phyloP scores from a whole-genome alignment of 768 basidiomycete species.

The Astraeus odoratus region DNA sequence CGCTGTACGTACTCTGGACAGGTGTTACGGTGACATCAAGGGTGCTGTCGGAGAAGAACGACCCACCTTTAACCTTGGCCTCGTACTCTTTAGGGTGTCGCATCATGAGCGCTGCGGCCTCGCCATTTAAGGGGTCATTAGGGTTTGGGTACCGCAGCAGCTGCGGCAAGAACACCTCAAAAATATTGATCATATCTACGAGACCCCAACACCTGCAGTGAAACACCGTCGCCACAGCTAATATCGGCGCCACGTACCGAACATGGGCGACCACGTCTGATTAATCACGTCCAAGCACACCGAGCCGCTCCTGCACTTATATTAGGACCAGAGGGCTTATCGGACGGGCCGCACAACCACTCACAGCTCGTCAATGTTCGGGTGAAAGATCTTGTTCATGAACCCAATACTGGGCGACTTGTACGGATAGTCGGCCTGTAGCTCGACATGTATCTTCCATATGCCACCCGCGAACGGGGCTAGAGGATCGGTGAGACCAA shows the following conservation, averaged over 20 bases:
- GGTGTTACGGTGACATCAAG: conserved; percentile 3
- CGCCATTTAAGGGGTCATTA: conserved; percentile 95
- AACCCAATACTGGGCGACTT: conserved; percentile 99
- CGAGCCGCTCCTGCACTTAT: conserved; percentile 75
- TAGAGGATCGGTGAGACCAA: conserved; percentile 24
- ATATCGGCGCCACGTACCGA: conserved; percentile 54
- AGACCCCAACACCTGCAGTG: background rate
- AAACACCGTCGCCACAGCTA: background rate
- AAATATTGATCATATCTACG: conserved; percentile 98
- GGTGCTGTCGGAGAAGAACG: background rate
- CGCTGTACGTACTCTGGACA: conserved; percentile 88
- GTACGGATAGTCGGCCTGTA: conserved; percentile 98
- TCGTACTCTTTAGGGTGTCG: conserved; percentile 96
- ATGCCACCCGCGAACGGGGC: conserved; percentile 97
- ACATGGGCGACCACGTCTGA: conserved; percentile 99
- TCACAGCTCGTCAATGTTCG: conserved; percentile 97
- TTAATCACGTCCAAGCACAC: conserved; percentile 99
- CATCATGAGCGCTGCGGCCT: conserved; percentile 96
- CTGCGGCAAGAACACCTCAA: conserved; percentile 97
- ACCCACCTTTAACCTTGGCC: conserved; percentile 81
- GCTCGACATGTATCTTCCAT: conserved; percentile 99
- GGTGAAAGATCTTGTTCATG: conserved; percentile 99
- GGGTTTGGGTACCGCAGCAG: conserved; percentile 97
- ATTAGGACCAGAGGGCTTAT: conserved; percentile 7
- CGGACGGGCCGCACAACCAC: conserved; percentile 25